Evolutionary conservation across 2,329 filamentous ascomycete genomes (phyloP).

Genomic region (Aspergillus thermomutatus): DNA sequence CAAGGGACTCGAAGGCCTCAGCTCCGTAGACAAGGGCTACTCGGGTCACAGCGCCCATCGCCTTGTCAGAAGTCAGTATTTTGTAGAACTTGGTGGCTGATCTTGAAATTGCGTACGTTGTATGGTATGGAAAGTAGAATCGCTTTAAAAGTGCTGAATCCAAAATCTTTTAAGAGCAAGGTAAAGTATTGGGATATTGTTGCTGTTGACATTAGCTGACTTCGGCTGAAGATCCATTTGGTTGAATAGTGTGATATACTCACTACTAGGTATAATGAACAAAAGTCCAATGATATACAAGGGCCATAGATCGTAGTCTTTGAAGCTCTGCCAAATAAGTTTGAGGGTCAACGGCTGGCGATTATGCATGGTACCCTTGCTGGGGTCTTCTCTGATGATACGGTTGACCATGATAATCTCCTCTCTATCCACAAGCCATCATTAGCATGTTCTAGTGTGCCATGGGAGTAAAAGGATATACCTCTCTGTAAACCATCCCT

Average conservation of each 20-base stretch:
- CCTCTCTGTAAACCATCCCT: constrained; percentile 63
- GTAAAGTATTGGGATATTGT: constrained; percentile 29
- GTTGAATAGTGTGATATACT: background rate
- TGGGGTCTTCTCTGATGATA: constrained; percentile 50
- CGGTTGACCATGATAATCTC: constrained; percentile 66
- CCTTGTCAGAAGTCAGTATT: constrained; percentile 5
- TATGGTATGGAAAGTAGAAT: constrained; percentile 57
- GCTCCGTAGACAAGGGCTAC: constrained; percentile 27
- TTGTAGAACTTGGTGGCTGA: constrained; percentile 22
- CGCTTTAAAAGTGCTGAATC: constrained; percentile 54
- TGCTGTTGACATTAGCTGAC: constrained; percentile 8
- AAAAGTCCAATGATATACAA: constrained; percentile 47
- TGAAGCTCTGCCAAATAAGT: constrained; percentile 49
- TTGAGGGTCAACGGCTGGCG: constrained; percentile 46
- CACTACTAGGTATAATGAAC: constrained; percentile 30
- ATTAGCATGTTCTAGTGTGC: background rate
- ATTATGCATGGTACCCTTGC: constrained; percentile 57
- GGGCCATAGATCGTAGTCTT: constrained; percentile 55
- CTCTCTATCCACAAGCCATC: constrained; percentile 36
- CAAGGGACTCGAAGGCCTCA: constrained; percentile 45
- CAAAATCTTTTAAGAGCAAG: constrained; percentile 45
- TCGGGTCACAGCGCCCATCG: constrained; percentile 11
- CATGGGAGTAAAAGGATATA: background rate
- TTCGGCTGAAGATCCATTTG: background rate
- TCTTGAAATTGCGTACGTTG: constrained; percentile 45